These are phyloP conservation scores for Scutellaria minor DNA, from an alignment of 257 asterid species.

Conservation along the genomic window DNA sequence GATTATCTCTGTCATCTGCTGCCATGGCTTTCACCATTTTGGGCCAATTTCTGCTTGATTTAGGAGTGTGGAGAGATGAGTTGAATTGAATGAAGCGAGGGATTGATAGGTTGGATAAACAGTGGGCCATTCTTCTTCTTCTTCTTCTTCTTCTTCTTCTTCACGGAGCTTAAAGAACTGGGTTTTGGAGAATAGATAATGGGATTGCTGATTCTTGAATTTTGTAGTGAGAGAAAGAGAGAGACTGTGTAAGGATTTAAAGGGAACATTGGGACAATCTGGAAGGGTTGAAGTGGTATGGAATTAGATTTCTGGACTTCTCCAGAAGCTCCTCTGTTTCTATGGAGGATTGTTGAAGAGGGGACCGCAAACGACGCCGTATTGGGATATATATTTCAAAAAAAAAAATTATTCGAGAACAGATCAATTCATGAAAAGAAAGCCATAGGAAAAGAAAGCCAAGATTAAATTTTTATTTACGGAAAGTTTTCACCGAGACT, in stretches of 20 bases:
- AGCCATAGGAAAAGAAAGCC: background rate
- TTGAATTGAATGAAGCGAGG: conserved; percentile 34
- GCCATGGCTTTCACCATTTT: conserved; percentile 40
- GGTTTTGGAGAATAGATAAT: background rate
- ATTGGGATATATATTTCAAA: no score
- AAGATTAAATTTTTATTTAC: conserved; percentile 23
- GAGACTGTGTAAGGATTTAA: conserved; percentile 26
- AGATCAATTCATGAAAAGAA: background rate
- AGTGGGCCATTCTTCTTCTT: conserved; percentile 46
- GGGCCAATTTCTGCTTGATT: conserved; percentile 4
- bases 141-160: conserved; percentile 27
- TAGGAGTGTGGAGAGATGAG: conserved; percentile 20
- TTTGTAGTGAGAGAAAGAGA: background rate
- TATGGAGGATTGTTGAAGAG: background rate
- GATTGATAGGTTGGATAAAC: conserved; percentile 43
- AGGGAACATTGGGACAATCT: conserved; percentile 42
- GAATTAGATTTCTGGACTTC: conserved; percentile 45
- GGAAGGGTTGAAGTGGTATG: conserved; percentile 35
- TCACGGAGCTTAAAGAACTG: background rate
- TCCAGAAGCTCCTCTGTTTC: conserved; percentile 43
- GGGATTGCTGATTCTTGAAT: background rate
- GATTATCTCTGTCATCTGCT: conserved; percentile 45
- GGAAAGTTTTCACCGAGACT: conserved; percentile 47
- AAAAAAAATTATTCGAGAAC: background rate
- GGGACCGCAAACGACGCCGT: conserved; percentile 2